Base-by-base conservation (phyloP, 257 asterid species). In the Solanum chiquidenum region DNA sequence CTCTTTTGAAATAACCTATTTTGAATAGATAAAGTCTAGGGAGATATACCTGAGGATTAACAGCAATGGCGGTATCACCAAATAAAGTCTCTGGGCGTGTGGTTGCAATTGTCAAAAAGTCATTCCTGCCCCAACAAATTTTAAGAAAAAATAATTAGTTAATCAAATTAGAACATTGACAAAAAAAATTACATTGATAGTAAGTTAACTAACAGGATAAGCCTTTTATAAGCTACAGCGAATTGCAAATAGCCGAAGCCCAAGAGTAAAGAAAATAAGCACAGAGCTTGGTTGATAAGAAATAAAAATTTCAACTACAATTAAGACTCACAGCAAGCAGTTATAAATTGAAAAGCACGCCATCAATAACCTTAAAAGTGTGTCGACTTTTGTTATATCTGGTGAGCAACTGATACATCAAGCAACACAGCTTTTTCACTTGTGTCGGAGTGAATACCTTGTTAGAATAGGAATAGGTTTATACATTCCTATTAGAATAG, bases 41-140 rank as follows among this genome's bases (percentile, higher is more conserved):
- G 37, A 6, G 34, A 84, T 89, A 86, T 93, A 97, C 99, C 97
- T 90, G 77, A 62, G 99, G 99, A 93, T 97, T 91, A 87, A 97
- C 98, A 14, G 99, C 99, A 84, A 97, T 83, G 33, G 99, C 99
- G 31, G 98, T 94, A 92, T 97, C 99, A 88, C 99, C 99, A 87
- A 97, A 97, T 90, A 97, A 95, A 87, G 99, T 97, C 94, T 97
- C 99, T 7, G 99, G 99, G 79, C 99, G 95, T 2, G 99, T 95
- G 69, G 99, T 97, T 88, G 99, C 99, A 91, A 97, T 95, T 71
- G 98, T 95, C 88, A 97, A 91, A 93, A 44, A 97, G 90, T 97
- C 99, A 90, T 91, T 90, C 95, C 99, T 97, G 91, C 89, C 16
- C 44, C 40, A 46, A 86, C 72, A 42, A 86, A 18, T 6, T 68